Percentiles rank a stretch among this genome's conserved stretches.
Evolutionary conservation across 2,329 filamentous ascomycete species (phyloP).

Genomic region (Chaetomiaceae sp.): DNA sequence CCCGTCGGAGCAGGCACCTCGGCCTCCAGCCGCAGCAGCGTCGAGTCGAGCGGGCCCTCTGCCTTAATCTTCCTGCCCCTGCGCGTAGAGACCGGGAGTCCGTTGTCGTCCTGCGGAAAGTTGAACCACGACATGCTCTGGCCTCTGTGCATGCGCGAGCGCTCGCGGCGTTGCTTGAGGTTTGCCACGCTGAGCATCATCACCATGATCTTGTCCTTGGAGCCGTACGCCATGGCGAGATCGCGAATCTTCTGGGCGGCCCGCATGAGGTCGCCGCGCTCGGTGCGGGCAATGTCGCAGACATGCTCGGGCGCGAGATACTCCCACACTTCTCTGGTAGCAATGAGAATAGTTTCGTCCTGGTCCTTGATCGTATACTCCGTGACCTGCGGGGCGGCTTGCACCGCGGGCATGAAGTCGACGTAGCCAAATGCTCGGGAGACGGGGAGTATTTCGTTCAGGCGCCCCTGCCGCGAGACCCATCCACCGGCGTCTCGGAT

Average conservation of each 20-base stretch:
- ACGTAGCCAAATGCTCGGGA: constrained; percentile 94
- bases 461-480: constrained; percentile 86
- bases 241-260: constrained; percentile 92
- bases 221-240: constrained; percentile 90
- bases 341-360: constrained; percentile 89
- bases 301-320: constrained; percentile 84
- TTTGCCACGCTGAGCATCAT: constrained; percentile 96
- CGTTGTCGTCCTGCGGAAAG: constrained; percentile 58
- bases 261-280: constrained; percentile 85
- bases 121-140: constrained; percentile 82
- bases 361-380: constrained; percentile 75
- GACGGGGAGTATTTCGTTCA: constrained; percentile 87
- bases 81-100: constrained; percentile 53
- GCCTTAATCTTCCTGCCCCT: constrained; percentile 54
- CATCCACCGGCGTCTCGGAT: constrained; percentile 94
- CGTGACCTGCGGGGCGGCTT: constrained; percentile 79
- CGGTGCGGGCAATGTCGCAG: constrained; percentile 82
- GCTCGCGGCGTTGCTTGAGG: constrained; percentile 73
- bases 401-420: constrained; percentile 84
- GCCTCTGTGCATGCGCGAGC: constrained; percentile 65
- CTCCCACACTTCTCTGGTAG: constrained; percentile 91
- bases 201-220: constrained; percentile 93
- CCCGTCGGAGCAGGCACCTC: constrained; percentile 89
- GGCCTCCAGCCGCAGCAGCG: constrained; percentile 75
- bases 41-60: constrained; percentile 72